These are phyloP conservation scores for Lachancea meyersii DNA, from an alignment of 805 yeast genomes.

Conservation along the genomic window DNA sequence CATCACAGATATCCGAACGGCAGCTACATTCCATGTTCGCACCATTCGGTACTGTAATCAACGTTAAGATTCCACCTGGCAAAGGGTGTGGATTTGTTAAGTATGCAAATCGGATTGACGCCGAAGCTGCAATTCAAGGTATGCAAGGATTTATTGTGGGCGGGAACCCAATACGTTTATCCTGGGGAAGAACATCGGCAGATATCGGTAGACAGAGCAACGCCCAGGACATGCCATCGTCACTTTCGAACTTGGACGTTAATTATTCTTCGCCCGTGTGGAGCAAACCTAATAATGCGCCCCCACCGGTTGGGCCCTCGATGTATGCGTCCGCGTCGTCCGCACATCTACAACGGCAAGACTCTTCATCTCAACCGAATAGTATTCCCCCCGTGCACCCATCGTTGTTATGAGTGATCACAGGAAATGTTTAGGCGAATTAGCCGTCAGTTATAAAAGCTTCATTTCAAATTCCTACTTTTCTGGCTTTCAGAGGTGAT, in stretches of 20 bases:
- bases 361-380: conserved; percentile 2
- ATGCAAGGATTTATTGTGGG: conserved; percentile 75
- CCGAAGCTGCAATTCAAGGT: conserved; percentile 69
- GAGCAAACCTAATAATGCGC: not conserved
- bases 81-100: conserved; percentile 77
- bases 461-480: not conserved
- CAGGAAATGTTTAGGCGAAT: not conserved
- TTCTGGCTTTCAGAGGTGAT: not conserved
- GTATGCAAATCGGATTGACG: conserved; percentile 60
- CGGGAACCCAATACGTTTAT: conserved; percentile 64
- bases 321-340: conserved; percentile 4
- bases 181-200: conserved; percentile 58
- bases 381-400: conserved; percentile 21
- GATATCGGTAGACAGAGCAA: conserved; percentile 2
- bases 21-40: conserved; percentile 56
- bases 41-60: conserved; percentile 66
- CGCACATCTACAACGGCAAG: conserved; percentile 5
- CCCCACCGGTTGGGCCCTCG: not conserved
- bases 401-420: conserved; percentile 10
- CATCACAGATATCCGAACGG: conserved; percentile 50
- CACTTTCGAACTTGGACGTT: not conserved
- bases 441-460: not conserved
- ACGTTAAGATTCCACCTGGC: conserved; percentile 70
- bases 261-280: conserved; percentile 4
- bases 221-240: conserved; percentile 6